Conservation (phyloP, 495 filamentous ascomycete species). For the Penicillium antarcticum region DNA sequence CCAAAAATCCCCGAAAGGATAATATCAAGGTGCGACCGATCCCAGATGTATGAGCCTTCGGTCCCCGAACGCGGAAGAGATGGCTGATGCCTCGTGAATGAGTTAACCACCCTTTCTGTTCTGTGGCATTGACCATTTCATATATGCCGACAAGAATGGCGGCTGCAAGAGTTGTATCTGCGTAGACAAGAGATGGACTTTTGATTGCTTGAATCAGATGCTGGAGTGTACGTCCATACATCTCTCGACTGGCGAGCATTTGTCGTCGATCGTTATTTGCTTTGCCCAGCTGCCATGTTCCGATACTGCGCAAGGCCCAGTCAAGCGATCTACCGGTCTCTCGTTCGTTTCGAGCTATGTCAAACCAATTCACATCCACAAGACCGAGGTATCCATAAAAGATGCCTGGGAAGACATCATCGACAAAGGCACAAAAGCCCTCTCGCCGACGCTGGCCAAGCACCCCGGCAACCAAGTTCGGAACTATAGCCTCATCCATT, state of each 20-base stretch:
- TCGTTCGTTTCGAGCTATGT: constrained; percentile 13
- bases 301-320: constrained; percentile 15
- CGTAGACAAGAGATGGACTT: constrained; percentile 9
- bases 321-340: constrained; percentile 2
- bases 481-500: constrained; percentile 18
- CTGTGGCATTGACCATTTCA: constrained; percentile 28
- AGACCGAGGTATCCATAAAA: constrained; percentile 13
- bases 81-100: constrained; percentile 33
- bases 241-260: constrained; percentile 17
- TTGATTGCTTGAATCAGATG: constrained; percentile 7
- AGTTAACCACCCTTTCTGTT: constrained; percentile 26
- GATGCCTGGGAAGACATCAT: constrained; percentile 12
- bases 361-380: constrained; percentile 19
- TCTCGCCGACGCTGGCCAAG: constrained; percentile 16
- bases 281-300: constrained; percentile 15
- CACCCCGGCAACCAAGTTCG: constrained; percentile 10
- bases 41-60: constrained; percentile 21
- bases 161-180: constrained; percentile 21
- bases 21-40: constrained; percentile 27
- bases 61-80: constrained; percentile 28
- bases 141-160: constrained; percentile 31
- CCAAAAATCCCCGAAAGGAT: constrained; percentile 28
- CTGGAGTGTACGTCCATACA: constrained; percentile 20
- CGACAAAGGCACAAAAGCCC: constrained; percentile 21
- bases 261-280: constrained; percentile 11